These are phyloP conservation scores for Penicillium pancosmium DNA, from an alignment of 495 filamentous ascomycete genomes.

Conservation along the genomic window DNA sequence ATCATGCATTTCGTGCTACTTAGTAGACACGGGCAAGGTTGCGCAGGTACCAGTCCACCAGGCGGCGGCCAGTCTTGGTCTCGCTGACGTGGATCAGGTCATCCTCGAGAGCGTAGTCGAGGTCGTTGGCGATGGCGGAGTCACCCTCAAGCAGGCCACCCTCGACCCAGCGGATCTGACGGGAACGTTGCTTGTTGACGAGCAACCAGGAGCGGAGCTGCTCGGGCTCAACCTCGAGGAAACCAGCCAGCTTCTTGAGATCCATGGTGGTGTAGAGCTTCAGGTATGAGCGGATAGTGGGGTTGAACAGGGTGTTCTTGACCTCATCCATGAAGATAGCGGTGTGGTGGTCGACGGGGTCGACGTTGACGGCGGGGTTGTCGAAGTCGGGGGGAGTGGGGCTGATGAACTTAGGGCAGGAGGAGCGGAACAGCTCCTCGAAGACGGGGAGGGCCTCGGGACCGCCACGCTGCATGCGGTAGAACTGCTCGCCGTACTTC, in stretches of 20 bases:
- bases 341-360: slow-evolving; percentile 96
- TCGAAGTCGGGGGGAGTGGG: slow-evolving; percentile 97
- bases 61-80: slow-evolving; percentile 92
- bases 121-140: slow-evolving; percentile 83
- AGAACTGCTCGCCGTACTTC: slow-evolving; percentile 98
- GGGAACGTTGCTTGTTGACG: slow-evolving; percentile 96
- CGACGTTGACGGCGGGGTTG: slow-evolving; percentile 88
- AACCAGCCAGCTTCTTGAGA: slow-evolving; percentile 94
- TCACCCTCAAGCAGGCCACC: slow-evolving; percentile 89
- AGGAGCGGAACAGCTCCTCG: slow-evolving; percentile 92
- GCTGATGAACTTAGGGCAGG: slow-evolving; percentile 99
- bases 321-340: slow-evolving; percentile 99
- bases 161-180: slow-evolving; percentile 94
- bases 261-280: slow-evolving; percentile 99
- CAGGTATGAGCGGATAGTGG: slow-evolving; percentile 95
- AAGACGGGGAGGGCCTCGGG: slow-evolving; percentile 93
- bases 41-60: slow-evolving; percentile 98
- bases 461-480: slow-evolving; percentile 91
- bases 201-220: slow-evolving; percentile 86
- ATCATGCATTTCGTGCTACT: slow-evolving; percentile 12
- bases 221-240: slow-evolving; percentile 93
- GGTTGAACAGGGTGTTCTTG: slow-evolving; percentile 92
- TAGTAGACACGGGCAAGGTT: slow-evolving; percentile 94
- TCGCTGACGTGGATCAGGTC: slow-evolving; percentile 98
- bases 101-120: slow-evolving; percentile 96